Evolutionary conservation across 805 yeast species (phyloP), one percentile per base, ranked within the genome.

Genomic region (Pichia membranifaciens): DNA sequence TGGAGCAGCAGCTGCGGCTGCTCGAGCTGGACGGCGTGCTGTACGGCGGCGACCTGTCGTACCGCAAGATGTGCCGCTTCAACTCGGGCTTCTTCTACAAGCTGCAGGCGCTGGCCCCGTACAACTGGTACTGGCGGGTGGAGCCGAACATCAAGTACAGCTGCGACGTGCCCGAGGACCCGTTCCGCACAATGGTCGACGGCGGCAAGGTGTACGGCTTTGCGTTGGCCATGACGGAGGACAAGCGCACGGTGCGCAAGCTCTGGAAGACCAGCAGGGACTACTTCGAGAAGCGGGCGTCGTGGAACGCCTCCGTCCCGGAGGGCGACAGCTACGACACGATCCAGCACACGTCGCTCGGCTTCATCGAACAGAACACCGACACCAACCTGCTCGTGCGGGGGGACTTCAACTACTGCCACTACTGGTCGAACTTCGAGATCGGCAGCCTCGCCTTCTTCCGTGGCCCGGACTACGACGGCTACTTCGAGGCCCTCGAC

Each of bases 391-490:
- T 61, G 21, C 68, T 72, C 60, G 59, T 72, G 21, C 73, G 78
- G 37, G 65, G 66, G 4, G 57, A 70, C 5, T 78, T 74, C 59
- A 78, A 78, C 56, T 66, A 72, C 13, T 78, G 83, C 57, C 82
- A 79, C 60, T 75, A 75, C 64, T 78, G 82, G 82, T 75, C 82
- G 34, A 82, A 82, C 67, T 82, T 82, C 58, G 88, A 82, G 60
- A 72, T 82, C 42, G 87, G 79, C 20, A 68, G 71, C 51, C 65
- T 82, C 56, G 72, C 74, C 44, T 75, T 82, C 56, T 82, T 78
- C 75, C 62, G 84, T 54, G 54, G 71, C n/a, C 70, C 74, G 42
- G 76, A 75, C 17, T 82, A 82, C 62, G 55, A 59, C 25, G 66
- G 67, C 49, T 82, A 72, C 62, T 82, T 82, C 57, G 72, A 79